Percentiles rank a stretch among this genome's conserved stretches.
Evolutionary conservation across 2,329 filamentous ascomycete genomes (phyloP).

Genomic region (Metarhizium brunneum): DNA sequence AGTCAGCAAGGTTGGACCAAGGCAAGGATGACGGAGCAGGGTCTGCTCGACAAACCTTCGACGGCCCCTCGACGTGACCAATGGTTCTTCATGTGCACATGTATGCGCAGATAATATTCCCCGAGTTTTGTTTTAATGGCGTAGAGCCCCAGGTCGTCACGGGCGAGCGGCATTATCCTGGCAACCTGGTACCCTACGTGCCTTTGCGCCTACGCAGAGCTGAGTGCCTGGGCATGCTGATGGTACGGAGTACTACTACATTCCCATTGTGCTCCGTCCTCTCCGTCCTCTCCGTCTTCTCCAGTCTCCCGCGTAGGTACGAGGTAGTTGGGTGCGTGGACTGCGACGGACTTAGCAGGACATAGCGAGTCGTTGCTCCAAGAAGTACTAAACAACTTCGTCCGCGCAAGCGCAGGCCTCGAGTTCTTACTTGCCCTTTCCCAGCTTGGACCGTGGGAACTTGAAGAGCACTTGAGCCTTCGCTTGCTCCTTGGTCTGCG

Average conservation of each 20-base stretch:
- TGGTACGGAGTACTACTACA: too few species aligned
- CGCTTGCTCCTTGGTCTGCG: not conserved
- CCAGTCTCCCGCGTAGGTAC: too few species aligned
- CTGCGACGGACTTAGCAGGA: not conserved
- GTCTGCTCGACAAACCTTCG: conserved; percentile 15
- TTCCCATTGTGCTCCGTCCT: too few species aligned
- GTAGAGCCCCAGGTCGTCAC: conserved; percentile 35
- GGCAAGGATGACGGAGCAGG: conserved; percentile 24
- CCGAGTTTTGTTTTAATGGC: conserved; percentile 38
- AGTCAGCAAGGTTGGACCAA: not conserved
- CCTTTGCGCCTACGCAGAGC: not conserved
- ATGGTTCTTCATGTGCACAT: not conserved
- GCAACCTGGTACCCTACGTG: not conserved
- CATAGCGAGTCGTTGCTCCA: not conserved
- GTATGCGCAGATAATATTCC: conserved; percentile 32
- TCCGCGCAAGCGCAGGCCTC: not conserved
- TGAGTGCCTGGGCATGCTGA: too few species aligned
- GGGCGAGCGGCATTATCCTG: conserved; percentile 9
- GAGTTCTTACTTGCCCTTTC: not conserved
- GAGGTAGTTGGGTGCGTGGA: too few species aligned
- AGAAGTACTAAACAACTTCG: not conserved
- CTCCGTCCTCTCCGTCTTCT: too few species aligned
- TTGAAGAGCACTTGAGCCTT: not conserved
- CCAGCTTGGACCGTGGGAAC: not conserved
- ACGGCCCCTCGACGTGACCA: not conserved